phyloP scores from a whole-genome alignment of 2,329 filamentous ascomycete genomes.

The Colletotrichum endophyticum region DNA sequence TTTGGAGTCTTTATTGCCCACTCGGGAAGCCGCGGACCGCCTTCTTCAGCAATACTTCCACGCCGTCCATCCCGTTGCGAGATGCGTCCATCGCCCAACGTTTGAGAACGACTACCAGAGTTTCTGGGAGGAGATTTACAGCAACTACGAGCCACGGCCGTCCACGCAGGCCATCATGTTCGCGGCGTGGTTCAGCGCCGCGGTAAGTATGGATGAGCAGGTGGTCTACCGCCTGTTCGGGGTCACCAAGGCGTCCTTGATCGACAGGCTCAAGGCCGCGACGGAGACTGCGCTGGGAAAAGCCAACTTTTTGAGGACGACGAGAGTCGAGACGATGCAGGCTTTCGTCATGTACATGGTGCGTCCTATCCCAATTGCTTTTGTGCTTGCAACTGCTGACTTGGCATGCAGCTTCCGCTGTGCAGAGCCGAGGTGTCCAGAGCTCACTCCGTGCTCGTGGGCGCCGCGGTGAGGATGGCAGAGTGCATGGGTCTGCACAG shows the following conservation, averaged over 20 bases:
- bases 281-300: conserved; percentile 71
- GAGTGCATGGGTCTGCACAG: conserved; percentile 80
- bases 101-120: conserved; percentile 68
- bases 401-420: conserved; percentile 63
- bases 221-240: conserved; percentile 56
- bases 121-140: conserved; percentile 69
- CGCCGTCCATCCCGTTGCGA: conserved; percentile 71
- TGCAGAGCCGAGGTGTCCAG: conserved; percentile 75
- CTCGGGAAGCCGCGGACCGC: conserved; percentile 60
- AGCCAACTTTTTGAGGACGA: conserved; percentile 75
- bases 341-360: conserved; percentile 80
- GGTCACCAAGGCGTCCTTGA: conserved; percentile 58
- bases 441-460: conserved; percentile 74
- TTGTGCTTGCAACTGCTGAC: conserved; percentile 6
- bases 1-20: conserved; percentile 66
- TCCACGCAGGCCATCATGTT: conserved; percentile 74
- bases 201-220: conserved; percentile 67
- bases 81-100: conserved; percentile 70
- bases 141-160: conserved; percentile 64
- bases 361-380: conserved; percentile 30
- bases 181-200: conserved; percentile 71
- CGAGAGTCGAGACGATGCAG: conserved; percentile 74
- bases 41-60: conserved; percentile 71
- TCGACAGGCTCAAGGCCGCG: conserved; percentile 68
- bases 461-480: conserved; percentile 74